phyloP scores from a whole-genome alignment of 352 stramenopile genomes.

The Pythium dissotocum region DNA sequence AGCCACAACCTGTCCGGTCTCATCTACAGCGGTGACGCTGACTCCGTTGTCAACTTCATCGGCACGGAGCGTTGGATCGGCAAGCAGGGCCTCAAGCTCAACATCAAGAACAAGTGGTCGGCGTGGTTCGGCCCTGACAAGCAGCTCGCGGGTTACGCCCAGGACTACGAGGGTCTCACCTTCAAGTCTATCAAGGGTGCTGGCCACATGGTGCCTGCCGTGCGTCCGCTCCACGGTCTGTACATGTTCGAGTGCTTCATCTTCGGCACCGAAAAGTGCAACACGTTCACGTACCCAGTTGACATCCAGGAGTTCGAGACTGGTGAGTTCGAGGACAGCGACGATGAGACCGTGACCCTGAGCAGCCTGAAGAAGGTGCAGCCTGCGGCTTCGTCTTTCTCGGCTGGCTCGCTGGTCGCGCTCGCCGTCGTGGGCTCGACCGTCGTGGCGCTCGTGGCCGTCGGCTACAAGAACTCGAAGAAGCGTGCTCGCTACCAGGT shows the following conservation, averaged over 20 bases:
- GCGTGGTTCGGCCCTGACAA: slow-evolving; percentile 74
- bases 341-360: slow-evolving; percentile 5
- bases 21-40: slow-evolving; percentile 79
- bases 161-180: slow-evolving; percentile 82
- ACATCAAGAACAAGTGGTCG: slow-evolving; percentile 58
- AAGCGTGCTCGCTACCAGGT: slow-evolving; percentile 49
- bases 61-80: slow-evolving; percentile 88
- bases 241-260: slow-evolving; percentile 88
- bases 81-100: slow-evolving; percentile 67
- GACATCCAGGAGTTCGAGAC: slow-evolving; percentile 67
- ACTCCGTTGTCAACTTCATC: slow-evolving; percentile 85
- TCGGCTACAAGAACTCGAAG: slow-evolving; percentile 44
- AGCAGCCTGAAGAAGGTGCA: slow-evolving; percentile 7
- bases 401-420: slow-evolving; percentile 23
- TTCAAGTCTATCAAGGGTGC: slow-evolving; percentile 93
- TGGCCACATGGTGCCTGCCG: slow-evolving; percentile 88
- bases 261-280: slow-evolving; percentile 52
- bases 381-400: slow-evolving; percentile 12
- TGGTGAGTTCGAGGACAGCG: slow-evolving; percentile 24
- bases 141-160: slow-evolving; percentile 87
- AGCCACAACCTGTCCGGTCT: slow-evolving; percentile 47
- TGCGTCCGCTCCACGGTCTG: slow-evolving; percentile 72
- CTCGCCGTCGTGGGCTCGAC: slow-evolving; percentile 33
- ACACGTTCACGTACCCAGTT: slow-evolving; percentile 58
- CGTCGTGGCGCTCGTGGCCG: slow-evolving; percentile 33